Percentiles rank a stretch among this genome's conserved stretches.
These are phyloP conservation scores for Sclerotinia minor DNA, from an alignment of 2,329 filamentous ascomycete species.

Conservation along the genomic window DNA sequence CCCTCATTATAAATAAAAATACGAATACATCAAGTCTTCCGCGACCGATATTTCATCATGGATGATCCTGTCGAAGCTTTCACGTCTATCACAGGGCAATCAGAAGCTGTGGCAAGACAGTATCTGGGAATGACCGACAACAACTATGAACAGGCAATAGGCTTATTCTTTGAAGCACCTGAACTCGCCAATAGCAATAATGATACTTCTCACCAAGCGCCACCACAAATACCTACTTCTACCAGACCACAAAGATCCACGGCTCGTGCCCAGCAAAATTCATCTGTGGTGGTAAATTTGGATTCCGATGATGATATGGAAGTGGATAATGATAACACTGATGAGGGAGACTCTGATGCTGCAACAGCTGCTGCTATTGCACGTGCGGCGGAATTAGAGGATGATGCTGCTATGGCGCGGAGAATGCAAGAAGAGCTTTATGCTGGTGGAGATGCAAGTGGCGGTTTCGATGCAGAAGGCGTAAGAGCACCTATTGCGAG, in stretches of 20 bases:
- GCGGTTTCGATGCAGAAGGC: conserved; percentile 53
- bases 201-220: conserved; percentile 29
- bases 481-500: conserved; percentile 88
- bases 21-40: not conserved
- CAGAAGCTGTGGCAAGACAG: conserved; percentile 70
- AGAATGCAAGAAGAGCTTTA: conserved; percentile 92
- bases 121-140: conserved; percentile 84
- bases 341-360: conserved; percentile 39
- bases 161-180: conserved; percentile 86
- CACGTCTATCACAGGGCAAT: conserved; percentile 75
- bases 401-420: conserved; percentile 91
- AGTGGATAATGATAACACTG: conserved; percentile 47
- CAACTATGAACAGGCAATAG: conserved; percentile 81
- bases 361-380: conserved; percentile 43
- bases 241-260: conserved; percentile 34
- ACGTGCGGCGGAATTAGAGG: conserved; percentile 65
- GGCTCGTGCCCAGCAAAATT: conserved; percentile 47
- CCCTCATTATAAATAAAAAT: not conserved
- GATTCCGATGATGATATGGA: conserved; percentile 75
- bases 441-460: conserved; percentile 50
- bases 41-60: conserved; percentile 30
- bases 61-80: conserved; percentile 74
- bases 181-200: conserved; percentile 54
- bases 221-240: conserved; percentile 38
- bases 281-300: conserved; percentile 67